A percentile compares a stretch with the other conserved stretches of the same genome.
These are phyloP conservation scores for Cryptomeria japonica DNA, from an alignment of 75 land plant species.

Conservation along the genomic window DNA sequence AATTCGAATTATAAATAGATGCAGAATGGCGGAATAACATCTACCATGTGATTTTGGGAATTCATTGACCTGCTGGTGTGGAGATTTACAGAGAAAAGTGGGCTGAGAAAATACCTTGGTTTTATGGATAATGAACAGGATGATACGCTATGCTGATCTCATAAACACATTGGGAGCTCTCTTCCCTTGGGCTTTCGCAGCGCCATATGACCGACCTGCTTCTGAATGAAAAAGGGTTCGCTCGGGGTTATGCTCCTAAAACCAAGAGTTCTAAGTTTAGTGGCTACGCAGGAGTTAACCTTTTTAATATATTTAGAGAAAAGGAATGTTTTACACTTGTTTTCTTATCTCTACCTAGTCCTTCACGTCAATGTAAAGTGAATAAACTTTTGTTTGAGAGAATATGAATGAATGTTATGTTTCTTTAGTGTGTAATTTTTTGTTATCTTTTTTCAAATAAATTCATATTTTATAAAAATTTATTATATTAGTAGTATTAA, in stretches of 20 bases:
- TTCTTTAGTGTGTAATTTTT: too few species aligned
- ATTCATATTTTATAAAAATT: too few species aligned
- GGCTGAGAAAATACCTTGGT: not conserved
- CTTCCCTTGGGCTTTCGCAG: not conserved
- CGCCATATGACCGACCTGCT: slow-evolving; percentile 5
- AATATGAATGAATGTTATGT: too few species aligned
- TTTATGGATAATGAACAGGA: not conserved
- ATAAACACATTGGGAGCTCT: not conserved
- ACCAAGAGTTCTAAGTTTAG: not conserved
- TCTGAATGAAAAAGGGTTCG: not conserved
- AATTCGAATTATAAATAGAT: not conserved
- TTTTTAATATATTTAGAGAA: too few species aligned
- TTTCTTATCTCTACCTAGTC: too few species aligned
- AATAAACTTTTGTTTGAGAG: too few species aligned
- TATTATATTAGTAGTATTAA: too few species aligned
- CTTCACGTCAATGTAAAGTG: too few species aligned
- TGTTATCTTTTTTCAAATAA: too few species aligned
- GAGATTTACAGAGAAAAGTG: not conserved
- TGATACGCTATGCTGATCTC: not conserved
- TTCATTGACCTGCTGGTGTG: not conserved
- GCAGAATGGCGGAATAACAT: not conserved
- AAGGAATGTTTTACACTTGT: too few species aligned
- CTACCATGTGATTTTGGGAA: not conserved
- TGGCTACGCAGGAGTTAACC: too few species aligned
- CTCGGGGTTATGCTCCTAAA: not conserved